These are phyloP conservation scores for Lachancea sp. DNA, from an alignment of 805 yeast genomes.

Conservation along the genomic window DNA sequence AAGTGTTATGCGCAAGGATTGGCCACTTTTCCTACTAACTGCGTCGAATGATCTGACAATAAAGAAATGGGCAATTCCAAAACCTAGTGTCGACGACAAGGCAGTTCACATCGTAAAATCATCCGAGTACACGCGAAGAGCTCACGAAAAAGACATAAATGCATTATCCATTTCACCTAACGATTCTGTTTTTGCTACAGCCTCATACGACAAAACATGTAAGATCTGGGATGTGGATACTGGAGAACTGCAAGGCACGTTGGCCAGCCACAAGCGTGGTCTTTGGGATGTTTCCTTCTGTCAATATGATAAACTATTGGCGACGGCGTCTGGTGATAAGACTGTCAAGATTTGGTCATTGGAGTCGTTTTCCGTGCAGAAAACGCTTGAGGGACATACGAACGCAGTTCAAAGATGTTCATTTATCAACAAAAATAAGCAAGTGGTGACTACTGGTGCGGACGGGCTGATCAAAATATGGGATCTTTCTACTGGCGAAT, in stretches of 20 bases:
- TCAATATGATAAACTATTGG: conserved; percentile 66
- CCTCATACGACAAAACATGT: conserved; percentile 87
- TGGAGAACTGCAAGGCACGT: conserved; percentile 83
- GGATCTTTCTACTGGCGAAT: conserved; percentile 74
- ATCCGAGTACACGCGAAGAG: conserved; percentile 86
- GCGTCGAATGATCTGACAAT: conserved; percentile 82
- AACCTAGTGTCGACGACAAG: conserved; percentile 21
- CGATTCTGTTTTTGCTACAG: conserved; percentile 83
- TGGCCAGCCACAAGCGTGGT: conserved; percentile 90
- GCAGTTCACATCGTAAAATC: conserved; percentile 39
- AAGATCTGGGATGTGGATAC: conserved; percentile 79
- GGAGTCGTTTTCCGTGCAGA: conserved; percentile 63
- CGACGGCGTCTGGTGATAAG: conserved; percentile 89
- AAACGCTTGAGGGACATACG: conserved; percentile 90
- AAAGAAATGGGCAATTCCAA: conserved; percentile 76
- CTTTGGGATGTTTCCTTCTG: conserved; percentile 88
- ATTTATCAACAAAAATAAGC: conserved; percentile 61
- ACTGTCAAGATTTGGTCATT: conserved; percentile 86
- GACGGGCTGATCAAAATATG: conserved; percentile 91
- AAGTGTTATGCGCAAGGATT: conserved; percentile 36
- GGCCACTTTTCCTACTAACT: conserved; percentile 70
- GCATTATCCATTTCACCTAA: conserved; percentile 86
- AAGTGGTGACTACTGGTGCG: conserved; percentile 73
- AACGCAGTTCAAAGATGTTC: conserved; percentile 82
- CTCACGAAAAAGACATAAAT: conserved; percentile 95